Base-by-base conservation (phyloP, 768 basidiomycete species). In the Lepiota venenata region DNA sequence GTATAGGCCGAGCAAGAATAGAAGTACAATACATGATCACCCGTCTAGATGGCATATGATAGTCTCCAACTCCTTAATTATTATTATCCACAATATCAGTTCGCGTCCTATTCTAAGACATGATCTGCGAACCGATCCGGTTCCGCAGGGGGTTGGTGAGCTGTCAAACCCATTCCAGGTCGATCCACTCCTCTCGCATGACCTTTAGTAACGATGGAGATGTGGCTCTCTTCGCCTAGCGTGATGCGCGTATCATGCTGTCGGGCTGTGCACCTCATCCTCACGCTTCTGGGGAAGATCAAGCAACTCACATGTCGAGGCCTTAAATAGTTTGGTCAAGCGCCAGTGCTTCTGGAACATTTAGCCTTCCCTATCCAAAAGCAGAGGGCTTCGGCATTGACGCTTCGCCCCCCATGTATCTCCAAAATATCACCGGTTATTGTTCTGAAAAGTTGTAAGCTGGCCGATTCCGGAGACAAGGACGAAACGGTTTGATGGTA, bases 401-500 rank as follows among this genome's bases (percentile, higher is more conserved):
- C 14, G 39, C 29, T 47, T 15, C 22, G 15, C 21, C 2, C 25
- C 25, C 15, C 27, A 10, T 15, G 40, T 37, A 39, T 32, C 32
- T 43, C 51, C 51, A 52, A 44, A 46, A 53, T 54, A 54, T 47
- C 46, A 42, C 52, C 52, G 52, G 46, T 10, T 37, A 18, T 41
- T 37, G 38, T n/a, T 39, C 47, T 21, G 37, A 47, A 44, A 41
- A 22, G 36, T 25, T 42, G 45, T 45, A 29, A 29, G 41, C 27
- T 46, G 46, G 25, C 25, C 5, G 47, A 41, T 40, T 3, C 11
- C 41, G 21, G 16, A 54, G 44, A 20, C 52, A 52, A 52, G 44
- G 46, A 35, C 16, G 35, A 37, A 53, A 36, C 40, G 27, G n/a
- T 14, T 38, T 27, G 45, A 40, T 32, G 15, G 42, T 21, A 27